Base-by-base conservation (phyloP, 345 rosid species). In the Excoecaria cochinchinensis region DNA sequence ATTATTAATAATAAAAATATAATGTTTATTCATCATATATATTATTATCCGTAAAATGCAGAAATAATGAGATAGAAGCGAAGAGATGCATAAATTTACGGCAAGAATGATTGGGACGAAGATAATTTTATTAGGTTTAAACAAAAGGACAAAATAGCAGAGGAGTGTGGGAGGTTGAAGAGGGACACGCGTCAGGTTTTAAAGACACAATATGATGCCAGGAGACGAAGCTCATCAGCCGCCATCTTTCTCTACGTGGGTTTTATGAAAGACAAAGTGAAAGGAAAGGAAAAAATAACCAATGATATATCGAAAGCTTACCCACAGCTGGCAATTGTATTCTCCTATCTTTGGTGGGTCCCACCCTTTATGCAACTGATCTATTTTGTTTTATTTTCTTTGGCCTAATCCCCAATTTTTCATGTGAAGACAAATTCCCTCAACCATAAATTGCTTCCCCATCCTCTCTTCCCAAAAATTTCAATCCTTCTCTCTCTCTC, bases 391-490 rank as follows among this genome's bases (percentile, higher is more conserved):
- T 36, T 13, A 5, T 48, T 22, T 5, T 79, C 62, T 61, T 78
- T 59, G 85, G 78, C 82, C 88, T 83, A 77, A 87, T 78, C 88
- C 51, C 24, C 17, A 2, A 31, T 25, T 69, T 56, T 19, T 79
- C 79, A 80, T 82, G 57, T 57, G 42, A 84, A 62, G 97, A 94
- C 97, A 90, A 91, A 91, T 60, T 25, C 64, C 80, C 72, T 74
- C 89, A 59, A 75, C 89, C 89, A 89, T 95, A 95, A 84, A 91
- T 85, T 65, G 84, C 72, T 86, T 24, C 72, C 76, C 75, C 84
- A 60, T 74, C 87, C 74, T 78, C 85, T 67, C 79, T 78, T 82
- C 78, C 80, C 87, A 86, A 91, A 88, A 94, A 84, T 91, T 92
- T 82, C 91, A 92, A 86, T 84, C 78, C 76, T 56, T 82, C 74